These are phyloP conservation scores for Candida chilensis DNA, from an alignment of 805 yeast genomes.

Conservation along the genomic window DNA sequence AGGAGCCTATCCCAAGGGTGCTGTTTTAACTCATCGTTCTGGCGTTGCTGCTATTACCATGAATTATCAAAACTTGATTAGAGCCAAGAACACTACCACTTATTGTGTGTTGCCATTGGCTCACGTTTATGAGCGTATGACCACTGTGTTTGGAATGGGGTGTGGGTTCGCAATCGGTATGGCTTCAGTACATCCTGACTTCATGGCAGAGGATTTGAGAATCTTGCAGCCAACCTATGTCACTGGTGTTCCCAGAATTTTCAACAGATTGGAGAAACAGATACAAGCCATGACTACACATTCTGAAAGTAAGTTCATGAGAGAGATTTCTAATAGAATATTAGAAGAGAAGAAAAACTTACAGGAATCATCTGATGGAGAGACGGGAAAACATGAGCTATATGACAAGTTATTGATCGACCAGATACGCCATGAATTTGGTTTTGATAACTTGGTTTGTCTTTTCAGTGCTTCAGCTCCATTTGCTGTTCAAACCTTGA, in stretches of 20 bases:
- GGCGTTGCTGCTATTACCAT: slow-evolving; percentile 10
- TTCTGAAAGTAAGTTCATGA: slow-evolving; percentile 18
- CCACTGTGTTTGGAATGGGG: slow-evolving; percentile 15
- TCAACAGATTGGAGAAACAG: slow-evolving; percentile 18
- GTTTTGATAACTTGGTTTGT: slow-evolving; percentile 8
- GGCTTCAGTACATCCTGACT: slow-evolving; percentile 14
- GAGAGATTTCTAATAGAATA: slow-evolving; percentile 9
- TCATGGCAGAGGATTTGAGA: slow-evolving; percentile 18
- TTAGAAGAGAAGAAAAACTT: slow-evolving; percentile 9
- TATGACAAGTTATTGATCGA: slow-evolving; percentile 6
- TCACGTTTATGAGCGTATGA: slow-evolving; percentile 23
- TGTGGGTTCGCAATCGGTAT: slow-evolving; percentile 17
- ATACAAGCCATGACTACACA: slow-evolving; percentile 13
- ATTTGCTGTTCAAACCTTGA: slow-evolving; percentile 10
- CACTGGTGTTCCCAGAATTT: slow-evolving; percentile 22
- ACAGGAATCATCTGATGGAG: slow-evolving; percentile 8
- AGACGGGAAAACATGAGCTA: slow-evolving; percentile 8
- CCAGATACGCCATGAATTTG: slow-evolving; percentile 9
- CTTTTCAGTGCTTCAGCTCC: slow-evolving; percentile 16
- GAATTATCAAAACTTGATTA: background rate
- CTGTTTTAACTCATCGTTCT: slow-evolving; percentile 14
- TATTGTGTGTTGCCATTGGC: slow-evolving; percentile 21
- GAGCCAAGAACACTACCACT: background rate
- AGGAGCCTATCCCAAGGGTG: slow-evolving; percentile 27
- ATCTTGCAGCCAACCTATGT: slow-evolving; percentile 16